phyloP scores from a whole-genome alignment of 2,329 filamentous ascomycete species.

The Cladobotryum protrusum region DNA sequence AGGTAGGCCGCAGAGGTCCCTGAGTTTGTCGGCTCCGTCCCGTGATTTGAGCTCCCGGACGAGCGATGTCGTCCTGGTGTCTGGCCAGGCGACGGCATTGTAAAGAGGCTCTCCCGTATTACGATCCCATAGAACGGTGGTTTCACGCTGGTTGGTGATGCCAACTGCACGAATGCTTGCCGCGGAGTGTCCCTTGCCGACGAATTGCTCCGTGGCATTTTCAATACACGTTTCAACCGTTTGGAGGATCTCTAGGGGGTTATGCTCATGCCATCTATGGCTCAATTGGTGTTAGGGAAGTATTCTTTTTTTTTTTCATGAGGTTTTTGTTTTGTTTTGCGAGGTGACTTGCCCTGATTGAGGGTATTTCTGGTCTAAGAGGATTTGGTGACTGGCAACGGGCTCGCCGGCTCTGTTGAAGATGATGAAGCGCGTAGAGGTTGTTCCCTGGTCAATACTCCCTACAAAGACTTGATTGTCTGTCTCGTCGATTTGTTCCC shows the following conservation, averaged over 20 bases:
- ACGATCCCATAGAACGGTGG: slow-evolving; percentile 77
- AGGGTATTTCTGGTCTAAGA: slow-evolving; percentile 79
- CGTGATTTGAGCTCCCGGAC: slow-evolving; percentile 69
- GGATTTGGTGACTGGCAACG: slow-evolving; percentile 77
- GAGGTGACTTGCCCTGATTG: slow-evolving; percentile 64
- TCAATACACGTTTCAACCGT: slow-evolving; percentile 78
- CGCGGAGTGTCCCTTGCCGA: slow-evolving; percentile 59
- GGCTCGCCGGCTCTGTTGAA: slow-evolving; percentile 75
- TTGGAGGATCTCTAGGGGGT: slow-evolving; percentile 67
- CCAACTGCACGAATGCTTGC: slow-evolving; percentile 71
- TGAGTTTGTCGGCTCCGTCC: slow-evolving; percentile 61
- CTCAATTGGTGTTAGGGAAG: not conserved
- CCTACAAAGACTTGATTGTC: slow-evolving; percentile 63
- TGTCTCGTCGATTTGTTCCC: slow-evolving; percentile 12
- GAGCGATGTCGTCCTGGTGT: slow-evolving; percentile 67
- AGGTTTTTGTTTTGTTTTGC: too few species aligned
- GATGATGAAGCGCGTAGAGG: slow-evolving; percentile 82
- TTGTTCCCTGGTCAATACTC: slow-evolving; percentile 87
- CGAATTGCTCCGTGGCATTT: slow-evolving; percentile 64
- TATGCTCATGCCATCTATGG: slow-evolving; percentile 80
- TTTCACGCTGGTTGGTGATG: slow-evolving; percentile 88
- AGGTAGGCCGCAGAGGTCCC: slow-evolving; percentile 69
- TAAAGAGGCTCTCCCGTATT: slow-evolving; percentile 72
- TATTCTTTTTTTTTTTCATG: too few species aligned
- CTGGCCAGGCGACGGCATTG: slow-evolving; percentile 86